phyloP scores from a whole-genome alignment of 225 moss, liverwort and hornwort genomes.

The Asterella californica region DNA sequence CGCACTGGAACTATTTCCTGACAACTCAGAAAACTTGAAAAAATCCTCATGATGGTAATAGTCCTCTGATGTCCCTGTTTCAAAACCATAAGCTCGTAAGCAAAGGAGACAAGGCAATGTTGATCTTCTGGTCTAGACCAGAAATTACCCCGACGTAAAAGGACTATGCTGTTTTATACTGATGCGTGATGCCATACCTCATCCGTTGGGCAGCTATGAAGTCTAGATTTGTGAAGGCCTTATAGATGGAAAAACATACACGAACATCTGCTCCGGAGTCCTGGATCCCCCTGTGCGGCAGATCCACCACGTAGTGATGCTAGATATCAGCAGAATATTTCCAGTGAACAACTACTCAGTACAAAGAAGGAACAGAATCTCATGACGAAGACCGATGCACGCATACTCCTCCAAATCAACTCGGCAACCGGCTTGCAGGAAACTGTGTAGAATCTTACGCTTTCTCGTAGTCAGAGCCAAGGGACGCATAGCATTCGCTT shows the following conservation, averaged over 20 bases:
- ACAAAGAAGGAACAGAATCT: background rate
- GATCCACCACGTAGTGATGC: too few species aligned
- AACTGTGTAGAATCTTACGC: conserved; percentile 38
- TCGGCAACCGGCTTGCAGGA: background rate
- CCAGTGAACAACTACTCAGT: background rate
- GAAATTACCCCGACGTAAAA: too few species aligned
- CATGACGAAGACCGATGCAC: background rate
- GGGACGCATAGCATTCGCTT: conserved; percentile 64
- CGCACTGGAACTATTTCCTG: too few species aligned
- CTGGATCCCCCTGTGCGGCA: conserved; percentile 48
- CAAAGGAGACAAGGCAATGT: background rate
- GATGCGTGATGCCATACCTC: conserved; percentile 45
- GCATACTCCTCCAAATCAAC: background rate
- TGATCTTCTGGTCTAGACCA: background rate
- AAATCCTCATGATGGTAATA: too few species aligned
- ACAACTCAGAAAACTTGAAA: too few species aligned
- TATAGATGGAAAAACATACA: conserved; percentile 68
- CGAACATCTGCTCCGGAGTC: conserved; percentile 83
- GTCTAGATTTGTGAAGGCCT: conserved; percentile 60
- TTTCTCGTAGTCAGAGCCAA: conserved; percentile 57
- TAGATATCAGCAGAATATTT: too few species aligned
- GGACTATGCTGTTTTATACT: background rate
- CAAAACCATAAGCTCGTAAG: too few species aligned
- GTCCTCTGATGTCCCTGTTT: too few species aligned
- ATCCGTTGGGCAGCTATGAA: conserved; percentile 73